Evolutionary conservation across 1,139 yeast species (phyloP).

Genomic region (Pneumocystis wakefieldiae): DNA sequence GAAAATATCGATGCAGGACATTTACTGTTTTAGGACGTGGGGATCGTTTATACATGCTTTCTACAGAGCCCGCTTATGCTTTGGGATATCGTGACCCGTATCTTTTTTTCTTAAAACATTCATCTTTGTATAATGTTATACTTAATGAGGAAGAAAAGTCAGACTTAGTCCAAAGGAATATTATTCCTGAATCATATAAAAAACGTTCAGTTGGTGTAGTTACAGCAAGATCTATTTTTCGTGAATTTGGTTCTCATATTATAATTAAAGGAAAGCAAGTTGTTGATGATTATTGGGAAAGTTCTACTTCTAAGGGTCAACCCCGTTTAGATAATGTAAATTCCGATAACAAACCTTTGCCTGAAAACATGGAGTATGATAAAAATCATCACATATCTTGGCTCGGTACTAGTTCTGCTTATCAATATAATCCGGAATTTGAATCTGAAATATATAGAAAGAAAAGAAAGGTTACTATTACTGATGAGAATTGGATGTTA

Average conservation of each 20-base stretch:
- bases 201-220: slow-evolving; percentile 82
- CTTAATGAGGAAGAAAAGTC: slow-evolving; percentile 66
- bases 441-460: slow-evolving; percentile 18
- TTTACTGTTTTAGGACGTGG: slow-evolving; percentile 69
- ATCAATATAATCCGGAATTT: slow-evolving; percentile 23
- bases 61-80: slow-evolving; percentile 90
- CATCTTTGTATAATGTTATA: slow-evolving; percentile 54
- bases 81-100: slow-evolving; percentile 93
- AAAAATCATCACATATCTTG: slow-evolving; percentile 38
- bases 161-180: slow-evolving; percentile 65
- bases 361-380: slow-evolving; percentile 31
- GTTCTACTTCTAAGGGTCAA: slow-evolving; percentile 50
- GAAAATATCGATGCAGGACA: slow-evolving; percentile 66
- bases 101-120: slow-evolving; percentile 73
- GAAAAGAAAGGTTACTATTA: slow-evolving; percentile 27
- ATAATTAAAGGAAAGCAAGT: slow-evolving; percentile 68
- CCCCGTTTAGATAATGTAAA: slow-evolving; percentile 72
- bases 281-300: slow-evolving; percentile 80
- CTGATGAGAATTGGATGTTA: slow-evolving; percentile 72
- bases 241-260: slow-evolving; percentile 84
- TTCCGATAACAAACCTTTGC: slow-evolving; percentile 42
- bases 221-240: slow-evolving; percentile 74
- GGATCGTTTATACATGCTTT: slow-evolving; percentile 63
- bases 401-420: slow-evolving; percentile 35
- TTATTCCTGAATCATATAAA: slow-evolving; percentile 80